Percentiles rank a stretch among this genome's conserved stretches.
Evolutionary conservation across 257 asterid species (phyloP).

Genomic region (Penstemon eatonii): DNA sequence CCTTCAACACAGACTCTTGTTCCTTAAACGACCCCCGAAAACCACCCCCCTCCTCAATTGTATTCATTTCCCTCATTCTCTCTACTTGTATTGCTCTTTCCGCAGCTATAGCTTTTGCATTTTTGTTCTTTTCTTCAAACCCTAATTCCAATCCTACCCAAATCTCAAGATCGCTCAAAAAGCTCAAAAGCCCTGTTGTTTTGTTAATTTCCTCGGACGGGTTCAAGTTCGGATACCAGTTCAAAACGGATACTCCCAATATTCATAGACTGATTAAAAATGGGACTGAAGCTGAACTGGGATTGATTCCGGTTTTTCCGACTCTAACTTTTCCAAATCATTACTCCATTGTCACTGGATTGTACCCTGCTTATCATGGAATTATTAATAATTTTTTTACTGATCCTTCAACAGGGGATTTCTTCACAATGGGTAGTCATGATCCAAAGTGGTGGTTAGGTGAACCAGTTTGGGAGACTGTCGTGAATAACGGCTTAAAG

Average conservation of each 20-base stretch:
- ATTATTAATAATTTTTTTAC: constrained; percentile 59
- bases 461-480: constrained; percentile 81
- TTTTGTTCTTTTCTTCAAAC: constrained; percentile 37
- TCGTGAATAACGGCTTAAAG: constrained; percentile 54
- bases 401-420: constrained; percentile 53
- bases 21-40: constrained; percentile 26
- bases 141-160: constrained; percentile 15
- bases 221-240: constrained; percentile 75
- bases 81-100: constrained; percentile 52
- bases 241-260: constrained; percentile 60
- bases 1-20: constrained; percentile 40
- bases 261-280: constrained; percentile 47
- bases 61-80: constrained; percentile 47
- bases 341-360: constrained; percentile 75
- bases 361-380: constrained; percentile 80
- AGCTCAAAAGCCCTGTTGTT: constrained; percentile 61
- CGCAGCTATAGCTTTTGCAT: constrained; percentile 54
- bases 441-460: constrained; percentile 87
- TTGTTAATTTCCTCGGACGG: constrained; percentile 67
- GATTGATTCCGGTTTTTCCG: constrained; percentile 78
- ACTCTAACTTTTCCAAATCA: constrained; percentile 75
- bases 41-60: constrained; percentile 22
- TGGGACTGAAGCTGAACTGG: constrained; percentile 73
- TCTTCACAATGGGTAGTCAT: constrained; percentile 56
- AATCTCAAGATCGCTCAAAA: constrained; percentile 47